Percentiles rank a stretch among this genome's conserved stretches.
Evolutionary conservation across 345 rosid species (phyloP).

Genomic region (Eutrema yunnanense): DNA sequence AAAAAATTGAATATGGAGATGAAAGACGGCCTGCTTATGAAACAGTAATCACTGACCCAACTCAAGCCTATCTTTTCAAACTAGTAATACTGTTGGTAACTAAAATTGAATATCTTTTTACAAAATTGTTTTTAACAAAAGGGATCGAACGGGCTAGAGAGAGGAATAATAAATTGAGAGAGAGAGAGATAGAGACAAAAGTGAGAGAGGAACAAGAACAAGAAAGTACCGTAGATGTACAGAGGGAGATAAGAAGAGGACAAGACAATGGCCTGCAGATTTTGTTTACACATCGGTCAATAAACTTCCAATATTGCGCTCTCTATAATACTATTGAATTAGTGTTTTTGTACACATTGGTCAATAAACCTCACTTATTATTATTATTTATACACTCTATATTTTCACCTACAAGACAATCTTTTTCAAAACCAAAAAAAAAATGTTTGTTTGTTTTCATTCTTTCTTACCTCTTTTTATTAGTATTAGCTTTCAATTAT

Average conservation of each 20-base stretch:
- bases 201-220: slow-evolving; percentile 26
- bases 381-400: neutral
- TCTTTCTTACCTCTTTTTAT: neutral
- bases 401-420: slow-evolving; percentile 7
- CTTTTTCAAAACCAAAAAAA: neutral
- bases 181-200: slow-evolving; percentile 15
- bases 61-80: neutral
- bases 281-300: slow-evolving; percentile 19
- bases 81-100: neutral
- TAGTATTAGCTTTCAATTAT: neutral
- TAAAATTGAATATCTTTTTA: neutral
- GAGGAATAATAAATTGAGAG: neutral
- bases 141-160: neutral
- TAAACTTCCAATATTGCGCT: neutral
- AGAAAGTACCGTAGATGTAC: slow-evolving; percentile 31
- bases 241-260: slow-evolving; percentile 31
- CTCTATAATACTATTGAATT: neutral
- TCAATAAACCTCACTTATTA: slow-evolving; percentile 8
- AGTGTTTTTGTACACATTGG: slow-evolving; percentile 4
- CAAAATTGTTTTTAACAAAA: neutral
- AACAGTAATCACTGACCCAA: slow-evolving; percentile 7
- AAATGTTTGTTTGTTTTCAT: neutral
- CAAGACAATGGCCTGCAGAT: slow-evolving; percentile 32
- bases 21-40: neutral
- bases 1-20: neutral